phyloP scores from a whole-genome alignment of 257 asterid genomes.

The Solanum clarkiae region DNA sequence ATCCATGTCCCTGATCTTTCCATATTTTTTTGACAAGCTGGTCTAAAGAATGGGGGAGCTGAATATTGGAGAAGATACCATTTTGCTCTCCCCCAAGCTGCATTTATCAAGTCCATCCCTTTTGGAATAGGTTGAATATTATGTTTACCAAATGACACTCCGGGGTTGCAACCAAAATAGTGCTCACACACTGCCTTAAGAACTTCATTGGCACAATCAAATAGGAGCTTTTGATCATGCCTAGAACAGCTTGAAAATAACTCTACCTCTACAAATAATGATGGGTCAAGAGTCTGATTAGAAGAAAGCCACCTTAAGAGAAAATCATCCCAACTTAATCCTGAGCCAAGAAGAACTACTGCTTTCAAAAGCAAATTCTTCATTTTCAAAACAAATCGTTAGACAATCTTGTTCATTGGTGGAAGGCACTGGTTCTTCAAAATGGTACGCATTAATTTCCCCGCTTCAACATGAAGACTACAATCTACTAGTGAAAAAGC shows the following conservation, averaged over 20 bases:
- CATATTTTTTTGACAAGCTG: constrained; percentile 49
- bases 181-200: constrained; percentile 47
- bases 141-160: constrained; percentile 18
- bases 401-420: constrained; percentile 39
- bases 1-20: constrained; percentile 46
- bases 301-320: constrained; percentile 60
- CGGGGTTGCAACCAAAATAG: constrained; percentile 40
- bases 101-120: constrained; percentile 71
- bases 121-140: constrained; percentile 35
- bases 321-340: constrained; percentile 85
- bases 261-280: constrained; percentile 82
- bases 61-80: constrained; percentile 29
- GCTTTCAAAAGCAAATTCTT: constrained; percentile 94
- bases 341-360: constrained; percentile 94
- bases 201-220: constrained; percentile 67
- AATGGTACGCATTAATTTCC: constrained; percentile 1
- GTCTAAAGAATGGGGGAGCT: constrained; percentile 40
- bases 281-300: constrained; percentile 52
- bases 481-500: no score
- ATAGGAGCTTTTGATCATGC: constrained; percentile 70
- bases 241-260: constrained; percentile 62
- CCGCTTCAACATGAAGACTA: no score
- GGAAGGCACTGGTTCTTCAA: constrained; percentile 41
- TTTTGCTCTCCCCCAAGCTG: constrained; percentile 69
- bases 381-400: constrained; percentile 53